Base-by-base conservation (phyloP, 768 basidiomycete species). In the Strobilomyces confusus region DNA sequence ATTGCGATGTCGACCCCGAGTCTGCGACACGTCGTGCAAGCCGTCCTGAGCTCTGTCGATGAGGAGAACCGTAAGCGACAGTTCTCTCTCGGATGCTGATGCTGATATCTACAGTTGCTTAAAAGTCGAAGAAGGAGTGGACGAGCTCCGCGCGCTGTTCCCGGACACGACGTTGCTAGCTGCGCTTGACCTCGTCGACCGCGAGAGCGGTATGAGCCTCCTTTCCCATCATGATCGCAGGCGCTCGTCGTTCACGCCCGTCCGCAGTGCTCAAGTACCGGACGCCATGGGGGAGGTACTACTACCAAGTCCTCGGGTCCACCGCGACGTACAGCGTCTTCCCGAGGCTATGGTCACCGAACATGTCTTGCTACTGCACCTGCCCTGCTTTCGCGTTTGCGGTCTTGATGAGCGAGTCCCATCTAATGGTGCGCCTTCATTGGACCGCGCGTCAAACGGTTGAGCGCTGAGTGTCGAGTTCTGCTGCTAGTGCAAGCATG, bases 171-270 rank as follows among this genome's bases (percentile, higher is more conserved):
- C 84, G 14, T 67, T 91, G 19, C 62, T 89, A 2, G 84, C 86
- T 19, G 87, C 90, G 6, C 69, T 92, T 23, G 87, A 92, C 63
- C 71, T 92, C n/a, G 74, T 91, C 41, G 90, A 92, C 67, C 76
- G 80, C 29, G 78, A 79, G 52, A 80, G 79, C 58, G 86, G 90
- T 89, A 58, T 29, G 76, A 58, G 3, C 36, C 13, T 40, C 26
- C 20, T n/a, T 23, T 33, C 36, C 26, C 25, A 41, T n/a, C n/a
- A n/a, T n/a, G n/a, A n/a, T 37, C 25, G 22, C 30, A 22, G 22
- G 26, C 36, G 30, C 37, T 34, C 11, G 38, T 29, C n/a, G 33
- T 38, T 49, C 44, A 58, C 38, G 7, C 48, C 38, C 53, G 26
- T 41, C 32, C 26, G 25, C 55, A 86, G 90, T 91, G 20, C 73